A percentile compares a stretch with the other conserved stretches of the same genome.
Conservation (phyloP, 345 rosid species). For the Nephelium lappaceum region DNA sequence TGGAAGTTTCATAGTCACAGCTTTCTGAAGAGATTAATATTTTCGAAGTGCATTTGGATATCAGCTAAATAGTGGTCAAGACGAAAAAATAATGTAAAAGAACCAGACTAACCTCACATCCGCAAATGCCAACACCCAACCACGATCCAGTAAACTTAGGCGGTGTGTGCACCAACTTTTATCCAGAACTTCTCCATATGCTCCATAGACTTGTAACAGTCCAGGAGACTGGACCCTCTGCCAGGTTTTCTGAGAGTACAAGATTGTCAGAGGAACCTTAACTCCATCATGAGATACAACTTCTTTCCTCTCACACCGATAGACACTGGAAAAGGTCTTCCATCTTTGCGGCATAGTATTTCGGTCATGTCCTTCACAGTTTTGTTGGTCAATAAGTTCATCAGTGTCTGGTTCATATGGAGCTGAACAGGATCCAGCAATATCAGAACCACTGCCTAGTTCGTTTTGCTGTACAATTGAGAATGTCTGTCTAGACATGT, state of each 20-base stretch:
- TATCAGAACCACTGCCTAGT: slow-evolving; percentile 34
- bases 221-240: slow-evolving; percentile 62
- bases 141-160: slow-evolving; percentile 85
- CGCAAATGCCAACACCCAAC: slow-evolving; percentile 93
- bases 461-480: slow-evolving; percentile 71
- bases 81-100: slow-evolving; percentile 3
- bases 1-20: neutral
- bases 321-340: slow-evolving; percentile 56
- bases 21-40: neutral
- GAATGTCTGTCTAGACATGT: slow-evolving; percentile 58
- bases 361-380: slow-evolving; percentile 17
- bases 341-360: slow-evolving; percentile 38
- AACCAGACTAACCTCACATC: slow-evolving; percentile 74
- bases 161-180: slow-evolving; percentile 78
- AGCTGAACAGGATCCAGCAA: slow-evolving; percentile 27
- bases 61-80: neutral
- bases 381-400: slow-evolving; percentile 14
- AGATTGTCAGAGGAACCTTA: slow-evolving; percentile 68
- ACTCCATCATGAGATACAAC: slow-evolving; percentile 78
- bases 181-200: slow-evolving; percentile 85
- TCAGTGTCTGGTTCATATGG: slow-evolving; percentile 27
- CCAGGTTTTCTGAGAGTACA: slow-evolving; percentile 73
- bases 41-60: neutral
- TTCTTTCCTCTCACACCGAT: slow-evolving; percentile 71
- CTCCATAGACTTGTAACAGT: slow-evolving; percentile 79